Base-by-base conservation (phyloP, 176 grass and related monocot genomes). In the Oryza officinalis region DNA sequence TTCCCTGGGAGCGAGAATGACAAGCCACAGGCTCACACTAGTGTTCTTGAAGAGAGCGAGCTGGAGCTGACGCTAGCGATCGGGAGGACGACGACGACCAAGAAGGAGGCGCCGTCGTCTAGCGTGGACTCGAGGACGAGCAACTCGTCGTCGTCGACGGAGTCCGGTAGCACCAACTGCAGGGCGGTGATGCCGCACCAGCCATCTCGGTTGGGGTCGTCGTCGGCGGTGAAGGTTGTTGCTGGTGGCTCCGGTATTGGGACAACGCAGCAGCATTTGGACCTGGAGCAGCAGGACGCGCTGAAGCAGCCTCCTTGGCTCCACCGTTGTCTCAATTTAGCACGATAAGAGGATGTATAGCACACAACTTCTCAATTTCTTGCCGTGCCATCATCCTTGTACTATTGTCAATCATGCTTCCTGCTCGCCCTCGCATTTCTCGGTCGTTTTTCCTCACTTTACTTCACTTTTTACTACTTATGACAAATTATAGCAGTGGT, bases 21-120 rank as follows among this genome's bases (percentile, higher is more conserved):
- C 17, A 57, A 9, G 52, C 45, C 12, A 11, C 52, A 26, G 46
- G 27, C 45, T 67, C 31, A 72, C 8, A 57, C 41, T 33, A 22
- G 6, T 4, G 81, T 30, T 27, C n/a, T 82, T 1, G 72, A 68
- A 13, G 84, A 90, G 60, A 73, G 66, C 3, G 80, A 86, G 57
- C 88, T 90, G 11, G 88, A 90, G 68, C 60, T 90, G 23, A 86
- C 83, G 28, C 79, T 90, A 79, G 61, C 74, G 3, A 72, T 84
- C 57, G 80, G 43, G 9, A 15, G 31, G 73, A 15, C 18, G 6
- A 68, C 17, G 77, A 22, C 17, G 26, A 43, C 25, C 25, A 59
- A 5, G 17, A 65, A 44, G 87, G 44, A 84, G 63, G 50, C 65
- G 12, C 8, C 69, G 38, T 85, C 79, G n/a, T 86, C 74, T 45